These are phyloP conservation scores for Gossypium thurberi DNA, from an alignment of 345 rosid species.

Conservation along the genomic window DNA sequence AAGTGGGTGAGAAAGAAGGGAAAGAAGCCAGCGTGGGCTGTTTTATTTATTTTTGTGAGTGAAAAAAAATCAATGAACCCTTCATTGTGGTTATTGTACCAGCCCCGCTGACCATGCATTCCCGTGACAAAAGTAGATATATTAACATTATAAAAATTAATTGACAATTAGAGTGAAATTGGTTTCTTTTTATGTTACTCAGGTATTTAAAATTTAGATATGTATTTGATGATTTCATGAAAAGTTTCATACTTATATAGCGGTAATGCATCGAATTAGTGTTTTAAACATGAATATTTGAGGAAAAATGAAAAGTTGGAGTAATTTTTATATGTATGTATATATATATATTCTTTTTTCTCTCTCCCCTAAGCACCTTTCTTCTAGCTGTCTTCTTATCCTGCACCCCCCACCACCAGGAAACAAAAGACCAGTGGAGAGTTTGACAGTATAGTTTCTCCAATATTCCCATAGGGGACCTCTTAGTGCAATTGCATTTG, in stretches of 20 bases:
- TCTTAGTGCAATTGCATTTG: slow-evolving; percentile 11
- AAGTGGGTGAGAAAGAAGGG: slow-evolving; percentile 15
- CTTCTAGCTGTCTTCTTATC: slow-evolving; percentile 22
- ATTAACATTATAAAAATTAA: not conserved
- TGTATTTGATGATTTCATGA: too few relatives aligned
- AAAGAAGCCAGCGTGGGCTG: slow-evolving; percentile 18
- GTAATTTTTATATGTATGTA: too few relatives aligned
- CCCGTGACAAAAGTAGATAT: slow-evolving; percentile 47
- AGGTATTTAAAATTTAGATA: too few relatives aligned
- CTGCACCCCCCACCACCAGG: slow-evolving; percentile 18
- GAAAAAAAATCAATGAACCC: slow-evolving; percentile 26
- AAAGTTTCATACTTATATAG: too few relatives aligned
- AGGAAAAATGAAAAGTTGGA: too few relatives aligned
- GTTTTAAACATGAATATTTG: too few relatives aligned
- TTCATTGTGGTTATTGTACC: slow-evolving; percentile 16
- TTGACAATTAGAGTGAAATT: too few relatives aligned
- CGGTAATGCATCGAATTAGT: too few relatives aligned
- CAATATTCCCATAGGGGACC: slow-evolving; percentile 22
- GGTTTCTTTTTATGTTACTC: too few relatives aligned
- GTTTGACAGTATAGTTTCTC: slow-evolving; percentile 17
- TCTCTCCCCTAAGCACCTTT: slow-evolving; percentile 27
- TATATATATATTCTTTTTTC: not conserved
- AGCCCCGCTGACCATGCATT: slow-evolving; percentile 57
- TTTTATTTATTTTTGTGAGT: slow-evolving; percentile 14
- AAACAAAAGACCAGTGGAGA: not conserved